Evolutionary conservation across 805 yeast species (phyloP), one percentile per base, ranked within the genome.

Genomic region (Candida boidinii): DNA sequence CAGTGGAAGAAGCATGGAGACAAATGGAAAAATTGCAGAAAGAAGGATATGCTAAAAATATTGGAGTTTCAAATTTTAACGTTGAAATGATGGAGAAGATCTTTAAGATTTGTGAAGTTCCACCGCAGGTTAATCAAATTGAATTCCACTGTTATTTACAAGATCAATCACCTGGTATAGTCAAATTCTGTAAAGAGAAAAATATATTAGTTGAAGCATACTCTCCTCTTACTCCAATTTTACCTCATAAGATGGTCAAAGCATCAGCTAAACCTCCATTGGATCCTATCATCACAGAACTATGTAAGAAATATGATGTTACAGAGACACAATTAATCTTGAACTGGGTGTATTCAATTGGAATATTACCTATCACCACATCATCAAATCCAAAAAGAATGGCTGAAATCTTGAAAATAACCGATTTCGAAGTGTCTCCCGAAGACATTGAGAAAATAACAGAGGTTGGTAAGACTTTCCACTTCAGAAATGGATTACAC

Each of bases 291-390:
- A 34, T 58, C 21, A 57, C 57, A 4, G 53, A 66, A 34, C 56
- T 83, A 43, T 49, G 72, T n/a, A 44, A 51, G 26, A 80, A 81
- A 44, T 81, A 83, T 50, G 47, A 49, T 17, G 76, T 68, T 36
- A 62, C 77, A n/a, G 64, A 66, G 23, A 74, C 81, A n/a, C 80
- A 73, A 45, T 60, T 84, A 33, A 55, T 82, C 36, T 64, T 84
- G 39, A 66, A 85, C 53, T 83, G 86, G 81, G 77, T 79, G 7
- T 64, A 72, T 36, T 79, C 77, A 49, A 56, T 56, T 14, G 82
- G 80, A n/a, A 68, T 78, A 7, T 49, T 82, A 25, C 94, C 94
- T 17, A 60, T 85, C 15, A 85, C 95, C 6, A 82, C 92, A 10
- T 73, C 87, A 3, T 66, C 79, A 3, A 70, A 72, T 35, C 49